Conservation (phyloP, 2,329 filamentous ascomycete genomes). For the Colletotrichum paranaense region DNA sequence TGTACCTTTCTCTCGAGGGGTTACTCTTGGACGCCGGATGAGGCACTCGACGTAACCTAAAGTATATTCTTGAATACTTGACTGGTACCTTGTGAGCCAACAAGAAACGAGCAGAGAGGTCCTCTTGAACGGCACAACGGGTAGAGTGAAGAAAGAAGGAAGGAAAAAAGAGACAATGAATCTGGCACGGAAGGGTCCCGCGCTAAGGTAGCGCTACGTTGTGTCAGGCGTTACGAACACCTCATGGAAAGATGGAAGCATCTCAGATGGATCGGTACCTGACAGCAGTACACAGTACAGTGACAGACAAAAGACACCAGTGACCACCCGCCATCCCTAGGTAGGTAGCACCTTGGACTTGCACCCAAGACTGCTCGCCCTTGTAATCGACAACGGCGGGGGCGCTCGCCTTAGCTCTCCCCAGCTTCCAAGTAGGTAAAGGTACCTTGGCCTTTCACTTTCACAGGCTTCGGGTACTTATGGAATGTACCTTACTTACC, state of each 20-base stretch:
- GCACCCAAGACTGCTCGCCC: neutral
- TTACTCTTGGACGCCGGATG: neutral
- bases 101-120: neutral
- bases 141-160: neutral
- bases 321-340: neutral
- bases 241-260: neutral
- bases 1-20: neutral
- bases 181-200: neutral
- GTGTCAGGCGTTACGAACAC: constrained; percentile 1
- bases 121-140: neutral
- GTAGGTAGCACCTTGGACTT: no score
- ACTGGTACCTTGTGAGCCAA: neutral
- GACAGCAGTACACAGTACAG: neutral
- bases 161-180: neutral
- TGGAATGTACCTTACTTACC: neutral
- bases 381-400: neutral
- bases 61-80: neutral
- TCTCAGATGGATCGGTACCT: constrained; percentile 14
- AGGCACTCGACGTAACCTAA: neutral
- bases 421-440: neutral
- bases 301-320: neutral
- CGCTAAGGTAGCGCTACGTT: neutral
- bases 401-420: neutral
- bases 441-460: neutral
- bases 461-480: neutral